phyloP scores from a whole-genome alignment of 768 basidiomycete genomes.

The Suillus fuscotomentosus region DNA sequence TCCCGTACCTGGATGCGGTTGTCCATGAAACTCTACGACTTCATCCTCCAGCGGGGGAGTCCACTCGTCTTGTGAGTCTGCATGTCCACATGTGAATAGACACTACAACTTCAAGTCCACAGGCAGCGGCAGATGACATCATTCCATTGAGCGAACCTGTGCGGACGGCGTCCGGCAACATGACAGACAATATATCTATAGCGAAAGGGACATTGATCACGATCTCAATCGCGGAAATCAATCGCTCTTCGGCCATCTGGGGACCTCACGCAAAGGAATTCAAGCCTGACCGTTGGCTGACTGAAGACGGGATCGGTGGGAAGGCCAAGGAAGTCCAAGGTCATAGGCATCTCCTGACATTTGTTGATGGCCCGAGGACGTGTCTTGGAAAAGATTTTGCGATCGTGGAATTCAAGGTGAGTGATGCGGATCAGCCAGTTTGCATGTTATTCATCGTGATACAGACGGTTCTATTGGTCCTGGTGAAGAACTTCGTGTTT shows the following conservation, averaged over 20 bases:
- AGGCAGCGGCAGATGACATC: not conserved
- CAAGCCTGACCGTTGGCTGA: no score
- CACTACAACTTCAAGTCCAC: not conserved
- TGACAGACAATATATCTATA: no score
- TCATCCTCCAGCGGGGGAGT: not conserved
- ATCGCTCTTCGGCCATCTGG: no score
- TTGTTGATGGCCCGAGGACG: not conserved
- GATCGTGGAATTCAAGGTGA: not conserved
- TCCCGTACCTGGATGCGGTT: no score
- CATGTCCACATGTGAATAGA: not conserved
- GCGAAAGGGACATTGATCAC: no score
- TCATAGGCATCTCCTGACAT: not conserved
- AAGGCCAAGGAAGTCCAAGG: not conserved
- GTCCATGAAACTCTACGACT: no score
- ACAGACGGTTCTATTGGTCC: no score
- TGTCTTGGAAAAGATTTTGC: not conserved
- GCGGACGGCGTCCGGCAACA: not conserved
- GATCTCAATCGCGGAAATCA: no score
- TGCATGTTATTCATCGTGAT: not conserved
- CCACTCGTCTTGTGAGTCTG: not conserved
- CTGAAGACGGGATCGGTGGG: no score
- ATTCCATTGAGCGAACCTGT: not conserved
- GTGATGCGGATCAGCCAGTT: not conserved
- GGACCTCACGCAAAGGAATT: no score
- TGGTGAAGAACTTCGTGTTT: no score